Evolutionary conservation across 768 basidiomycete species (phyloP).

Genomic region (Porphyrellus cyaneotinctus): DNA sequence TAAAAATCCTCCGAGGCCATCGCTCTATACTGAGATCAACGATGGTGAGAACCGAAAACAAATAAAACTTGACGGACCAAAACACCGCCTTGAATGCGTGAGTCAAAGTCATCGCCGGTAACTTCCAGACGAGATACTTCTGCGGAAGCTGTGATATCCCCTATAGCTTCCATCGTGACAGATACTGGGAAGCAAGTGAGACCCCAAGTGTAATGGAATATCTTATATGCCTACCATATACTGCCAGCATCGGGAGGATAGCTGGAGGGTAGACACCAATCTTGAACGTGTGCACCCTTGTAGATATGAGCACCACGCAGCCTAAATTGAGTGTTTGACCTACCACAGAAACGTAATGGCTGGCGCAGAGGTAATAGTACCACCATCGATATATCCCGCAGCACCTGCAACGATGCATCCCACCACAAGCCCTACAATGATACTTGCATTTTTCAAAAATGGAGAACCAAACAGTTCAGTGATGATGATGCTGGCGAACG

Average conservation of each 20-base stretch:
- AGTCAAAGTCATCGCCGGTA: slow-evolving; percentile 72
- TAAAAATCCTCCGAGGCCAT: slow-evolving; percentile 77
- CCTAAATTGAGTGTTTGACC: background rate
- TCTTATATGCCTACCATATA: slow-evolving; percentile 40
- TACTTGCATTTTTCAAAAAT: slow-evolving; percentile 76
- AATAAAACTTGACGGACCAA: slow-evolving; percentile 39
- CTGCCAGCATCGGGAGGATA: slow-evolving; percentile 57
- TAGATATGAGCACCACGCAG: background rate
- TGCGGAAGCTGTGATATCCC: slow-evolving; percentile 78
- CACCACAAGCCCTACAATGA: slow-evolving; percentile 70
- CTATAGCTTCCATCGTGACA: slow-evolving; percentile 78
- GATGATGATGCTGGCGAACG: slow-evolving; percentile 70
- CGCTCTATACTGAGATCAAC: slow-evolving; percentile 40
- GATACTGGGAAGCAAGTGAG: slow-evolving; percentile 43
- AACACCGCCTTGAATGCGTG: slow-evolving; percentile 78
- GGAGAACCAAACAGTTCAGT: slow-evolving; percentile 83
- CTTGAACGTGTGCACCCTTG: slow-evolving; percentile 72
- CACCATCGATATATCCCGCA: slow-evolving; percentile 69
- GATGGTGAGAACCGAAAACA: background rate
- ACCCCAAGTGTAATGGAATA: background rate
- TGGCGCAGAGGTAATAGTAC: slow-evolving; percentile 62
- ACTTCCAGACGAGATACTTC: slow-evolving; percentile 78
- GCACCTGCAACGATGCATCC: slow-evolving; percentile 82
- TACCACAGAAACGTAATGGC: slow-evolving; percentile 80
- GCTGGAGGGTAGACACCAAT: slow-evolving; percentile 71